phyloP scores from a whole-genome alignment of 768 basidiomycete genomes.

The Calocybe cyanea region DNA sequence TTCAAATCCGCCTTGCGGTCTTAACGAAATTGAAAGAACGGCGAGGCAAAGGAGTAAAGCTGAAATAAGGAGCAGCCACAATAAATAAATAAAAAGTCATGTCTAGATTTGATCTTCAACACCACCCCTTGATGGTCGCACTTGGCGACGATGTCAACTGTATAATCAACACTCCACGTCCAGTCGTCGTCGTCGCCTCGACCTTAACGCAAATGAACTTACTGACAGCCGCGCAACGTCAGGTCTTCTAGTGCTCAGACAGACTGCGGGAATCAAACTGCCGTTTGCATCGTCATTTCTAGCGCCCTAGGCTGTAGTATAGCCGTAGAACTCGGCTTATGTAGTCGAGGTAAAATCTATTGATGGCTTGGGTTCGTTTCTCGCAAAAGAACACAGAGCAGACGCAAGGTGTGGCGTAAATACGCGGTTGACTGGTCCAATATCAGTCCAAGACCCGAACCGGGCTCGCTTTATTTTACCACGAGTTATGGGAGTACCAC shows the following conservation, averaged over 20 bases:
- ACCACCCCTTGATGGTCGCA: slow-evolving; percentile 12
- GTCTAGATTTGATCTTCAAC: not conserved
- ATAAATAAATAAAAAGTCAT: slow-evolving; percentile 3
- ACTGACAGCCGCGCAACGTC: slow-evolving; percentile 9
- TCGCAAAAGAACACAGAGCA: too few species aligned
- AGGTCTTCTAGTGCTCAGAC: not conserved
- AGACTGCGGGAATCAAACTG: not conserved
- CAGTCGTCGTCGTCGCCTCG: not conserved
- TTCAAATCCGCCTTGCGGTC: not conserved
- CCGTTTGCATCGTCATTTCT: not conserved
- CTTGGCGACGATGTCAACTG: slow-evolving; percentile 13
- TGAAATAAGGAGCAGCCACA: not conserved
- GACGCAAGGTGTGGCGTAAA: too few species aligned
- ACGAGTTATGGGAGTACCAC: too few species aligned
- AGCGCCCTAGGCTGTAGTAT: too few species aligned
- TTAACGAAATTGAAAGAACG: slow-evolving; percentile 1
- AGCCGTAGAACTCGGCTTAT: too few species aligned
- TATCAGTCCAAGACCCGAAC: too few species aligned
- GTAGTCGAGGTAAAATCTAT: too few species aligned
- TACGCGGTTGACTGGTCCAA: too few species aligned
- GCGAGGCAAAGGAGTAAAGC: slow-evolving; percentile 2
- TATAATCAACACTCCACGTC: slow-evolving; percentile 1
- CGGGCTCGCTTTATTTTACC: too few species aligned
- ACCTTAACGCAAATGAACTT: not conserved
- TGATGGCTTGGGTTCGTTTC: too few species aligned